phyloP scores from a whole-genome alignment of 2,329 filamentous ascomycete genomes.

The Lasiodiplodia sp. region DNA sequence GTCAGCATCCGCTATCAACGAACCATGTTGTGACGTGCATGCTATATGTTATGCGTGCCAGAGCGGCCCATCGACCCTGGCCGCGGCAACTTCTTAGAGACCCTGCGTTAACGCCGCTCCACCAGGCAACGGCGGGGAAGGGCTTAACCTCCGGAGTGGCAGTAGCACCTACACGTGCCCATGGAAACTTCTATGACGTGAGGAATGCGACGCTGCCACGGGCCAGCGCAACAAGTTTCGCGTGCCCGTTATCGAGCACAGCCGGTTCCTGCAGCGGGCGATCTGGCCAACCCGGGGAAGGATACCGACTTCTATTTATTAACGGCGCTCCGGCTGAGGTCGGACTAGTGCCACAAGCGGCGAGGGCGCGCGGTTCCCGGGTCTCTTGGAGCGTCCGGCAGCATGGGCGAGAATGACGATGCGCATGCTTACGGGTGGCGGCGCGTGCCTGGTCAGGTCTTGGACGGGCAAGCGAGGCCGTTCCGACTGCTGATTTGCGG shows the following conservation, averaged over 20 bases:
- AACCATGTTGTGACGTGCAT: conserved; percentile 11
- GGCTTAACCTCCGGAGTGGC: neutral
- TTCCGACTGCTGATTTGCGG: conserved; percentile 9
- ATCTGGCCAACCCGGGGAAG: conserved; percentile 21
- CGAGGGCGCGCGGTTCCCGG: conserved; percentile 20
- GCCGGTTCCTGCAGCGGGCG: conserved; percentile 26
- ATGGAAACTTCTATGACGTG: conserved; percentile 14
- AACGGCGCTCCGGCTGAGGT: conserved; percentile 7
- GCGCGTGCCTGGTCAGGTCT: conserved; percentile 18
- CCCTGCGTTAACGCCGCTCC: conserved; percentile 1
- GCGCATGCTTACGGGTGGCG: conserved; percentile 13
- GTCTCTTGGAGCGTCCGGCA: conserved; percentile 10
- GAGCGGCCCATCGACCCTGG: conserved; percentile 11
- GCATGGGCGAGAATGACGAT: conserved; percentile 25
- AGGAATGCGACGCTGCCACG: conserved; percentile 8
- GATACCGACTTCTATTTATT: conserved; percentile 16
- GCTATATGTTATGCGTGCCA: conserved; percentile 6
- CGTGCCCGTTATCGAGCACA: conserved; percentile 14
- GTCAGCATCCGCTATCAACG: conserved; percentile 1
- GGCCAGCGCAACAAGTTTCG: conserved; percentile 9
- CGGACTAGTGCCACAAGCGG: conserved; percentile 25
- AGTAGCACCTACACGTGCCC: neutral
- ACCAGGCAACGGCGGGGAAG: neutral
- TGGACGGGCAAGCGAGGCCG: conserved; percentile 21
- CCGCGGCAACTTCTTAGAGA: conserved; percentile 2